Evolutionary conservation across 176 grass and related monocot genomes (phyloP).

Genomic region (Coix lacrymajobi): DNA sequence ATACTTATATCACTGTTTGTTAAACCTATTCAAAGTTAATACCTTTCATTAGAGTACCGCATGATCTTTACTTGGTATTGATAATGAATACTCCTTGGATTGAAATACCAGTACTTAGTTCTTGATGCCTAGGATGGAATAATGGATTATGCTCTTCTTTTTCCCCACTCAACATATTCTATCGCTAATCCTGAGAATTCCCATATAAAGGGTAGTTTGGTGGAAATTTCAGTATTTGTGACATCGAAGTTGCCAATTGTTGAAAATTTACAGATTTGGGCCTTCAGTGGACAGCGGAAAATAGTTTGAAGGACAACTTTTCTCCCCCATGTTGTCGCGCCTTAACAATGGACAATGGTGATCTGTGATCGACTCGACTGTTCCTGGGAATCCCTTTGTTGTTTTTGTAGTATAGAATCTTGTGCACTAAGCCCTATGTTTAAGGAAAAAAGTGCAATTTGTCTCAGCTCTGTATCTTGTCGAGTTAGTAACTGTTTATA

Average conservation of each 20-base stretch:
- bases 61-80: neutral
- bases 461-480: neutral
- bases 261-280: constrained; percentile 78
- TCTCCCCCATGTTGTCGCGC: neutral
- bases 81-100: neutral
- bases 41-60: neutral
- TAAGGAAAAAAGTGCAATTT: neutral
- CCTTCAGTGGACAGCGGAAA: constrained; percentile 84
- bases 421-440: constrained; percentile 14
- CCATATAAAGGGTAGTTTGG: neutral
- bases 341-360: neutral
- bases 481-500: constrained; percentile 17
- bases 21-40: neutral
- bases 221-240: neutral
- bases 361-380: constrained; percentile 4
- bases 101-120: neutral
- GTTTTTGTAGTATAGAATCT: constrained; percentile 38
- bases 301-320: constrained; percentile 56
- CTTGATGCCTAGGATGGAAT: neutral
- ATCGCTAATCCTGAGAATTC: neutral
- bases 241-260: neutral
- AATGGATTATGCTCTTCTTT: neutral
- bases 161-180: neutral
- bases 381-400: constrained; percentile 10
- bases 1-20: neutral